phyloP scores from a whole-genome alignment of 768 basidiomycete species.

The Podaxis sp. region DNA sequence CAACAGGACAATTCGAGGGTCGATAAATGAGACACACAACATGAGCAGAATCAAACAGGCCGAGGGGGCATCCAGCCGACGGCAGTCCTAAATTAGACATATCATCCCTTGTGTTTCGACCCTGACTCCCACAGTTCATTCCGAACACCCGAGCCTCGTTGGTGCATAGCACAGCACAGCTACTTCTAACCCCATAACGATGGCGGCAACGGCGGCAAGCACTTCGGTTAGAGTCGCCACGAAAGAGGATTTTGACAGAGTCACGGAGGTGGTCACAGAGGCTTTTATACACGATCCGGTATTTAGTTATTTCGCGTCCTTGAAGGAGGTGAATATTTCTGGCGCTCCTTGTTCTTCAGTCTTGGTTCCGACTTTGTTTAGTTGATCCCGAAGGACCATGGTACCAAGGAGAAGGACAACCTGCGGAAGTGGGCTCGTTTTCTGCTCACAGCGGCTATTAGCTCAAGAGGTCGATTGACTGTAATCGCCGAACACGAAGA shows the following conservation, averaged over 20 bases:
- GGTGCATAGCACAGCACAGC: not conserved
- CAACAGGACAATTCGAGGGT: too few relatives aligned
- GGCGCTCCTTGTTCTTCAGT: not conserved
- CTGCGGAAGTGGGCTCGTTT: slow-evolving; percentile 19
- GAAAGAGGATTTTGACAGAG: slow-evolving; percentile 22
- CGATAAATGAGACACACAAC: too few relatives aligned
- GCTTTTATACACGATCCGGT: slow-evolving; percentile 30
- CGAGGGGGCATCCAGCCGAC: too few relatives aligned
- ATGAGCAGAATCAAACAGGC: too few relatives aligned
- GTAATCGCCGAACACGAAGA: slow-evolving; percentile 21
- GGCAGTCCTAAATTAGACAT: too few relatives aligned
- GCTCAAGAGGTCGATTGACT: slow-evolving; percentile 25
- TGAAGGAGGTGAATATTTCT: slow-evolving; percentile 20
- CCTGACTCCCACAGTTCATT: not conserved
- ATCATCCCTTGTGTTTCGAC: too few relatives aligned
- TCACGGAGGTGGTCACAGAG: slow-evolving; percentile 17
- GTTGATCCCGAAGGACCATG: slow-evolving; percentile 18
- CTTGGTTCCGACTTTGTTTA: slow-evolving; percentile 2
- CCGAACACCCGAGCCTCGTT: not conserved
- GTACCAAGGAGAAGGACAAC: slow-evolving; percentile 16
- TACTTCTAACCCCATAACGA: not conserved
- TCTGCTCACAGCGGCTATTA: slow-evolving; percentile 18
- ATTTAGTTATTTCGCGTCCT: slow-evolving; percentile 26
- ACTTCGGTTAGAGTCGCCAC: slow-evolving; percentile 20
- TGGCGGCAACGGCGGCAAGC: not conserved